Conservation (phyloP, 148 eudicot species). For the Rhododendron williamsianum region DNA sequence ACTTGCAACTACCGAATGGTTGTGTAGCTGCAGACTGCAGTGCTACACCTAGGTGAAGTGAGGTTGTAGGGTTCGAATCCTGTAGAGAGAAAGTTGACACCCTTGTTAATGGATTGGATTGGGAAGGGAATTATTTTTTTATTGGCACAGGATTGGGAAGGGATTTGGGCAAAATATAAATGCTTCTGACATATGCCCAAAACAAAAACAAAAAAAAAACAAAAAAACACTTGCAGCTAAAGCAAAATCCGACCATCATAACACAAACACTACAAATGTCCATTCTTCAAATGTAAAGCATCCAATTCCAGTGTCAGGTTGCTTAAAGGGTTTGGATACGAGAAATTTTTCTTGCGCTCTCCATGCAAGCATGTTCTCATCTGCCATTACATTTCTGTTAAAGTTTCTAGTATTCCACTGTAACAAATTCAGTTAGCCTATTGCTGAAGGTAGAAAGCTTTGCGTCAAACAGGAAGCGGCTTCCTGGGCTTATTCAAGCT, state of each 20-base stretch:
- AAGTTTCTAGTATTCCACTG: neutral
- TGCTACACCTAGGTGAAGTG: neutral
- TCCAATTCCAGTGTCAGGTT: neutral
- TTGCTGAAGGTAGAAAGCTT: neutral
- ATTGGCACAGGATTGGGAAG: neutral
- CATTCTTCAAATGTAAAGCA: neutral
- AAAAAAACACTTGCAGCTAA: neutral
- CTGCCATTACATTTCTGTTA: neutral
- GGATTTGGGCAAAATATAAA: too few species aligned
- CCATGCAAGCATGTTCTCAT: neutral
- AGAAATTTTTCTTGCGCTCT: neutral
- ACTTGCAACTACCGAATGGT: neutral
- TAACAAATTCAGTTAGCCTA: neutral
- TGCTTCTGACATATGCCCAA: neutral
- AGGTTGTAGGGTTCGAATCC: neutral
- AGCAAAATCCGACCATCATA: neutral
- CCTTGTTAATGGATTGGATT: neutral
- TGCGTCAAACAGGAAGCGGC: neutral
- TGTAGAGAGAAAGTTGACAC: neutral
- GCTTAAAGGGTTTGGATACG: neutral
- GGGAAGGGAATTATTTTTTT: neutral
- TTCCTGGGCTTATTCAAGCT: neutral
- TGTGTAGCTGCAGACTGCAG: neutral
- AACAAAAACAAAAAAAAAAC: neutral
- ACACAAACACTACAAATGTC: neutral